Conservation (phyloP, 2,329 filamentous ascomycete genomes). For the Mycosphaerella sp. region DNA sequence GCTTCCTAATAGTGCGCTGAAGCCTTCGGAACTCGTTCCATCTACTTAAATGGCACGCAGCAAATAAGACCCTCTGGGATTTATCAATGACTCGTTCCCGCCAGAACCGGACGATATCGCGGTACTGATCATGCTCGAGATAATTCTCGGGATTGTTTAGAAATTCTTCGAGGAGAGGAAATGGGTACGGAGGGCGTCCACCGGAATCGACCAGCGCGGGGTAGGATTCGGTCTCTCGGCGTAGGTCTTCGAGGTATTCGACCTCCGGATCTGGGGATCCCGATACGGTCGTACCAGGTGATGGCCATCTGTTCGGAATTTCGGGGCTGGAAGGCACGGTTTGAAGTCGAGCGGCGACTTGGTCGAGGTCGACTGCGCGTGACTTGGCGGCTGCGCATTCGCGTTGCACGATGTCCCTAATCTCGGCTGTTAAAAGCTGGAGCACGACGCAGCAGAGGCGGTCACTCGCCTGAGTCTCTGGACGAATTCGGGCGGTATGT, state of each 20-base stretch:
- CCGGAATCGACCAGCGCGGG: not conserved
- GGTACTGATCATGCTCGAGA: slow-evolving; percentile 3
- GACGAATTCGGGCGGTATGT: slow-evolving; percentile 2
- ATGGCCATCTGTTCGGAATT: not conserved
- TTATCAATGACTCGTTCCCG: not conserved
- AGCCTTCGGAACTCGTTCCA: slow-evolving; percentile 1
- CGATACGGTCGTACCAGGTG: not conserved
- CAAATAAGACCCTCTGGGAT: not conserved
- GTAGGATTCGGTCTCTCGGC: not conserved
- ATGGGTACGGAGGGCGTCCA: slow-evolving; percentile 7
- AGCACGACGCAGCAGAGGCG: not conserved
- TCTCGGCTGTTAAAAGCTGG: not conserved
- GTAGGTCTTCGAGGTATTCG: not conserved
- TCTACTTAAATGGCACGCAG: not conserved
- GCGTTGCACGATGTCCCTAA: not conserved
- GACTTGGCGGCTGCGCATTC: not conserved
- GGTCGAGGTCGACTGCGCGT: slow-evolving; percentile 3
- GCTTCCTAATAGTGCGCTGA: slow-evolving; percentile 1
- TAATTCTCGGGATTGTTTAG: slow-evolving; percentile 2
- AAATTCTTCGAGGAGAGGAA: slow-evolving; percentile 3
- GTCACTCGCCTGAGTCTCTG: not conserved
- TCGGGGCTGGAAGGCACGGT: not conserved
- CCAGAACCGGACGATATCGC: slow-evolving; percentile 7
- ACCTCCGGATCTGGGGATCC: not conserved
- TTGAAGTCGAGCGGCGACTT: slow-evolving; percentile 4